Percentiles rank a stretch among this genome's conserved stretches.
Evolutionary conservation across 441 rosid genomes (phyloP).

Genomic region (Syzygium syzygioides): DNA sequence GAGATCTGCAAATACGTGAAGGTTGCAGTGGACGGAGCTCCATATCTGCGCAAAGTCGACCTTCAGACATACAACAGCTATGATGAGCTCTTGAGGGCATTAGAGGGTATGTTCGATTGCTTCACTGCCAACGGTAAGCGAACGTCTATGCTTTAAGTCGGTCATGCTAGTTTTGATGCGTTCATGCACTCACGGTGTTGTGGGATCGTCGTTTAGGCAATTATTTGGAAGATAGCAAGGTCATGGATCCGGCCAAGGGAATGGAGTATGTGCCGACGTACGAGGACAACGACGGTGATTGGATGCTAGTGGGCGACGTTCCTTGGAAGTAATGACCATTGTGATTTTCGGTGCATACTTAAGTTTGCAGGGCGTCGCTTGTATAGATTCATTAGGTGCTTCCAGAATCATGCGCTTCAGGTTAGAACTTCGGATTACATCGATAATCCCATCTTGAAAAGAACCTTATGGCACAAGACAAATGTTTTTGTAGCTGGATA

Average conservation of each 20-base stretch:
- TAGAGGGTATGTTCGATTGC: constrained; percentile 16
- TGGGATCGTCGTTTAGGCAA: neutral
- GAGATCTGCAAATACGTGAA: constrained; percentile 18
- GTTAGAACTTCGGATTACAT: neutral
- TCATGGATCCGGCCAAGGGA: neutral
- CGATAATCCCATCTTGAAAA: neutral
- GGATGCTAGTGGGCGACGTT: constrained; percentile 33
- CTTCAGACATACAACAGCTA: constrained; percentile 8
- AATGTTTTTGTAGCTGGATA: neutral
- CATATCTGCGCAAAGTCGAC: constrained; percentile 19
- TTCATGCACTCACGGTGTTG: neutral
- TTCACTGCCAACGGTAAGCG: neutral
- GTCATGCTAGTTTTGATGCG: neutral
- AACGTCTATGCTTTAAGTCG: neutral
- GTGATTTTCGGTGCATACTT: neutral
- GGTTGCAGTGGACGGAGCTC: constrained; percentile 22
- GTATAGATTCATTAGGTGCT: neutral
- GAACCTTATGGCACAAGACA: neutral
- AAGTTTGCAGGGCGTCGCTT: neutral
- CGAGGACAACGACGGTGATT: constrained; percentile 24
- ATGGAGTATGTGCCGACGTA: constrained; percentile 23
- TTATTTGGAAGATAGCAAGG: neutral
- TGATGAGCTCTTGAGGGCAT: constrained; percentile 3
- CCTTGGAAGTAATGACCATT: constrained; percentile 26
- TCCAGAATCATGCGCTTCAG: neutral